Conservation (phyloP, 257 asterid species). For the Rubia yunnanensis region DNA sequence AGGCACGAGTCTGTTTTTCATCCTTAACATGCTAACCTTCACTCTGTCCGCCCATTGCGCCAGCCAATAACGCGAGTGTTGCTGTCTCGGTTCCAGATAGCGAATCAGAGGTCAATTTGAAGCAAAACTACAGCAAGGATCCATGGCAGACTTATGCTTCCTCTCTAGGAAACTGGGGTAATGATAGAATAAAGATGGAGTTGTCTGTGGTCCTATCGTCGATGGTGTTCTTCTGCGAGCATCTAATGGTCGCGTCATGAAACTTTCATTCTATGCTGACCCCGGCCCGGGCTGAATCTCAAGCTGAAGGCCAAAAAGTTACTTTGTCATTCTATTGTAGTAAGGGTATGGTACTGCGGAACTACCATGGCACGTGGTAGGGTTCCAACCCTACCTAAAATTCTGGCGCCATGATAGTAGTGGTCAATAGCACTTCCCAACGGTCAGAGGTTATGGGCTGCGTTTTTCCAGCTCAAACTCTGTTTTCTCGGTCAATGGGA, state of each 20-base stretch:
- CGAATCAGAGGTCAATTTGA: slow-evolving; percentile 29
- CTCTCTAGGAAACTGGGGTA: slow-evolving; percentile 46
- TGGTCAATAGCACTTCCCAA: too few species aligned
- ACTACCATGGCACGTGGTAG: too few species aligned
- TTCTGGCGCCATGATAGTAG: too few species aligned
- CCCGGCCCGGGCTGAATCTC: too few species aligned
- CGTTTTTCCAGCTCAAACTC: too few species aligned
- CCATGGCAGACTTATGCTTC: slow-evolving; percentile 45
- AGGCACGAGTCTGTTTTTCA: slow-evolving; percentile 10
- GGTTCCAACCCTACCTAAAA: too few species aligned
- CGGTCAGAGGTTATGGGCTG: too few species aligned
- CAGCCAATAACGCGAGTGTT: slow-evolving; percentile 43
- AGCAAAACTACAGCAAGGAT: slow-evolving; percentile 24
- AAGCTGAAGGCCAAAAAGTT: not conserved
- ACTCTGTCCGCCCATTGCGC: slow-evolving; percentile 28
- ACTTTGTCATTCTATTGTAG: not conserved
- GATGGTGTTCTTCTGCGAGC: slow-evolving; percentile 35
- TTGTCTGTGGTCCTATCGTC: slow-evolving; percentile 48
- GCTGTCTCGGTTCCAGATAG: slow-evolving; percentile 50
- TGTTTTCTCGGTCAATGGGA: too few species aligned
- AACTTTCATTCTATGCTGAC: too few species aligned
- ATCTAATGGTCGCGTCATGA: slow-evolving; percentile 23
- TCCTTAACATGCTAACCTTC: slow-evolving; percentile 35
- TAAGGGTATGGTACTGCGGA: too few species aligned
- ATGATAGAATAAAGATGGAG: slow-evolving; percentile 39